A percentile compares a stretch with the other conserved stretches of the same genome.
Evolutionary conservation across 371 early-diverging fungal species (phyloP).

Genomic region (Saksenaea oblongispora): DNA sequence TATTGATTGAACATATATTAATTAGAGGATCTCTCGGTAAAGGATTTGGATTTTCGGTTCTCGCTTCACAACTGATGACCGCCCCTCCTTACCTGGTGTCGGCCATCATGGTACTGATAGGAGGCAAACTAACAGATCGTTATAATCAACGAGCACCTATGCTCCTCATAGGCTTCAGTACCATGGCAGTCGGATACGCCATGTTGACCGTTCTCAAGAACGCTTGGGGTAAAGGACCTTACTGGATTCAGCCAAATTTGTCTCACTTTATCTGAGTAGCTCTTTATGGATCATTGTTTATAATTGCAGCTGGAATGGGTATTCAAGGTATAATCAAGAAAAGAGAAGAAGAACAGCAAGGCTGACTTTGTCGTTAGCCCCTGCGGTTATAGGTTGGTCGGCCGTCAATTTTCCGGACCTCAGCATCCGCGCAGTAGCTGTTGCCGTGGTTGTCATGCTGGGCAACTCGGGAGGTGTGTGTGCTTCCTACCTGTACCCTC

Average conservation of each 20-base stretch:
- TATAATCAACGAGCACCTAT: slow-evolving; percentile 25
- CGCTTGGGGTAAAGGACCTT: slow-evolving; percentile 24
- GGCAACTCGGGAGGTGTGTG: slow-evolving; percentile 32
- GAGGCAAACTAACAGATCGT: slow-evolving; percentile 27
- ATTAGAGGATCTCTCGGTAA: neutral
- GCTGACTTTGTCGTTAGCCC: slow-evolving; percentile 12
- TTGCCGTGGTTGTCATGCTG: slow-evolving; percentile 24
- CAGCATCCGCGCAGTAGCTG: slow-evolving; percentile 28
- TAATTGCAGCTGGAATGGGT: slow-evolving; percentile 27
- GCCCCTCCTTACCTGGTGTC: slow-evolving; percentile 31
- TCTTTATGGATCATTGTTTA: slow-evolving; percentile 20
- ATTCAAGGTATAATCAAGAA: slow-evolving; percentile 24
- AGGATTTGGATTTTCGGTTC: slow-evolving; percentile 32
- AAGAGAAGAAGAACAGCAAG: neutral
- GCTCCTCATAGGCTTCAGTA: slow-evolving; percentile 21
- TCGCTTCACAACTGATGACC: slow-evolving; percentile 28
- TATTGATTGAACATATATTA: too few relatives aligned
- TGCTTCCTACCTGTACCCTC: slow-evolving; percentile 29
- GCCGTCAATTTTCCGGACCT: slow-evolving; percentile 27
- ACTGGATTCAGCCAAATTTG: neutral
- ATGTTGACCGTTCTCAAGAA: slow-evolving; percentile 18
- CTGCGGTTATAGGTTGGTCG: slow-evolving; percentile 32
- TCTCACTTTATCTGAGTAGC: slow-evolving; percentile 17
- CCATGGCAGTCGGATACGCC: slow-evolving; percentile 23
- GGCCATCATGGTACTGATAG: slow-evolving; percentile 21